Evolutionary conservation across 2,329 filamentous ascomycete species (phyloP).

Genomic region (Neofusicoccum cordaticola): DNA sequence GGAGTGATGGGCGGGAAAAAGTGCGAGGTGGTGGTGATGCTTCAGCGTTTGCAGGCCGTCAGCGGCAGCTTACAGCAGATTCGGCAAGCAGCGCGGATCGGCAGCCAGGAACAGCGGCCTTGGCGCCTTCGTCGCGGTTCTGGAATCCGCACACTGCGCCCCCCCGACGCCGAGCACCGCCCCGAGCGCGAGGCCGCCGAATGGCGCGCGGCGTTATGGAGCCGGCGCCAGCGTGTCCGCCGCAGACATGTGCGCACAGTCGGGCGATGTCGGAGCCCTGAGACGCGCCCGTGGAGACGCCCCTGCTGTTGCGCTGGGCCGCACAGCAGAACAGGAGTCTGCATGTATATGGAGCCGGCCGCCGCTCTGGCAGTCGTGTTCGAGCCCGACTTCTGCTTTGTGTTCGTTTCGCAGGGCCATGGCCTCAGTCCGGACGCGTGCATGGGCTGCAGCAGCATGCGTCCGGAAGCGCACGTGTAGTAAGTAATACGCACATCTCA

Average conservation of each 20-base stretch:
- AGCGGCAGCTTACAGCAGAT: slow-evolving; percentile 14
- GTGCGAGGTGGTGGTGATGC: neutral
- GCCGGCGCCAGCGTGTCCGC: neutral
- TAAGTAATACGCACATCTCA: too few species aligned
- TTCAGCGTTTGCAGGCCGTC: slow-evolving; percentile 1
- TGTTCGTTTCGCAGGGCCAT: too few species aligned
- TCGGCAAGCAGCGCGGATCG: slow-evolving; percentile 13
- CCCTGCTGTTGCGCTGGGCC: neutral
- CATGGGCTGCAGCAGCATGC: too few species aligned
- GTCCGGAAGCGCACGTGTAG: too few species aligned
- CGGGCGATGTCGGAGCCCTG: slow-evolving; percentile 8
- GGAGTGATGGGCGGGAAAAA: neutral
- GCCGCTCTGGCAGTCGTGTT: too few species aligned
- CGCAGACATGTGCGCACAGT: neutral
- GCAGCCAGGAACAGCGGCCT: slow-evolving; percentile 5
- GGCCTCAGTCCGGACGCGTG: too few species aligned
- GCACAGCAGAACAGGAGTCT: neutral
- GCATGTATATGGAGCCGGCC: neutral
- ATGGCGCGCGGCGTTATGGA: neutral
- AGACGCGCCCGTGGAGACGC: neutral
- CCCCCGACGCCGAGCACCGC: neutral
- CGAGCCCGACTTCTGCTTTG: too few species aligned
- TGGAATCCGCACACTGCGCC: neutral
- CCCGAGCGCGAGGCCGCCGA: neutral
- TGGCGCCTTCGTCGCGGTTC: slow-evolving; percentile 13